Conservation (phyloP, 495 filamentous ascomycete species). For the Hypoxylon lienhwacheense region DNA sequence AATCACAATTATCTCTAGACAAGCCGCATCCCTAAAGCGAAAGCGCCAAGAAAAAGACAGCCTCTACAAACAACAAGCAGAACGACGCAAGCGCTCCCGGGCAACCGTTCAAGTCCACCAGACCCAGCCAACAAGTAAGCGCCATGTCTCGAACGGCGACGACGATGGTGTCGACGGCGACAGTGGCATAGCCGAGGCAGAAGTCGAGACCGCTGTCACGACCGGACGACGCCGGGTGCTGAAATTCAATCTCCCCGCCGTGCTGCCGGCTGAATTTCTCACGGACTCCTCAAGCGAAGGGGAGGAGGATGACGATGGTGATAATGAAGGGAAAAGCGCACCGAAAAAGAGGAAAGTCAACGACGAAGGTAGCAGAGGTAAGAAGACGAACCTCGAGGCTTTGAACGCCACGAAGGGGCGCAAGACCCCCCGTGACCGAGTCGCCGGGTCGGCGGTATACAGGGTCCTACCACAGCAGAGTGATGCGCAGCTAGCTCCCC, state of each 20-base stretch:
- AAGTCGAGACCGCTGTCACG: conserved; percentile 24
- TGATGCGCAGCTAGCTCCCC: conserved; percentile 45
- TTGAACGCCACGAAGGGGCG: neutral
- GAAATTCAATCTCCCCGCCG: conserved; percentile 42
- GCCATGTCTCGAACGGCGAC: conserved; percentile 3
- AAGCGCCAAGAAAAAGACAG: conserved; percentile 52
- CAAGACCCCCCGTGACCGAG: conserved; percentile 41
- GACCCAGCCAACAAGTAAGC: neutral
- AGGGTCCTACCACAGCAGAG: conserved; percentile 40
- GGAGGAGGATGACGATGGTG: conserved; percentile 35
- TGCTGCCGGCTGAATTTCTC: conserved; percentile 51
- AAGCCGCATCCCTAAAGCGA: conserved; percentile 46
- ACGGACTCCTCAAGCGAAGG: conserved; percentile 46
- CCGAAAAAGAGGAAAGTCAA: conserved; percentile 20
- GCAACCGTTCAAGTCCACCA: conserved; percentile 17
- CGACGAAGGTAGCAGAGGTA: conserved; percentile 6
- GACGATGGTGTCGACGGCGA: conserved; percentile 5
- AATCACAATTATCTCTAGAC: conserved; percentile 33
- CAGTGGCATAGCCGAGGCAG: conserved; percentile 14
- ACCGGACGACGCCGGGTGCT: conserved; percentile 24
- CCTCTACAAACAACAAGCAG: conserved; percentile 50
- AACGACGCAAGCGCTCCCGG: conserved; percentile 42
- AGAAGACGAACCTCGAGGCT: neutral
- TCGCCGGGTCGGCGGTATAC: conserved; percentile 48
- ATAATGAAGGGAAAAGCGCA: too few relatives aligned